phyloP scores from a whole-genome alignment of 2,329 filamentous ascomycete species.

The Aspergillus phoenicis region DNA sequence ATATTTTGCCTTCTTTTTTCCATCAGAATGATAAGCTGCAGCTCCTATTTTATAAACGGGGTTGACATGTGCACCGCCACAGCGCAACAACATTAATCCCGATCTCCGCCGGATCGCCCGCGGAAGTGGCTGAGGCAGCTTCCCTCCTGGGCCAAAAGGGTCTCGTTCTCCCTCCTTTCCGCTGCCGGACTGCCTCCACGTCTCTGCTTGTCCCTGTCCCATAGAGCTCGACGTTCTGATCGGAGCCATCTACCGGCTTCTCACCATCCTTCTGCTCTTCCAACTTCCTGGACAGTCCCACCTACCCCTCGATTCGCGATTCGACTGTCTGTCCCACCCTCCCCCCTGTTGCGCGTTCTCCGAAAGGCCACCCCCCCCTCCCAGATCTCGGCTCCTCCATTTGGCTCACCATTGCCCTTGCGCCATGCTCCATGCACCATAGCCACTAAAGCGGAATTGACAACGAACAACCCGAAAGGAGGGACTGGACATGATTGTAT shows the following conservation, averaged over 20 bases:
- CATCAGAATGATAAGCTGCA: too few species aligned
- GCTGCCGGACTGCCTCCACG: slow-evolving; percentile 8
- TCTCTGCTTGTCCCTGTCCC: background rate
- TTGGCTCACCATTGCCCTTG: slow-evolving; percentile 12
- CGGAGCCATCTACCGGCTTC: background rate
- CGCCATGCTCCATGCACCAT: slow-evolving; percentile 31
- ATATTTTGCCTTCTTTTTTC: too few species aligned
- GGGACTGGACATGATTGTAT: slow-evolving; percentile 35
- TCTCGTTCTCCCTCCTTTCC: slow-evolving; percentile 14
- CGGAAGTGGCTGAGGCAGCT: slow-evolving; percentile 31
- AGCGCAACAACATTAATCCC: slow-evolving; percentile 35
- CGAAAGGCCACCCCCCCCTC: slow-evolving; percentile 2
- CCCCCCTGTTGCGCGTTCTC: slow-evolving; percentile 14
- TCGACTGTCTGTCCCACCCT: background rate
- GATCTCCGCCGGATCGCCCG: slow-evolving; percentile 31
- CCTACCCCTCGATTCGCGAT: background rate
- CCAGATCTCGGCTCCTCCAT: slow-evolving; percentile 10
- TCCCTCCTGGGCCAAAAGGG: slow-evolving; percentile 18
- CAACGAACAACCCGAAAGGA: slow-evolving; percentile 1
- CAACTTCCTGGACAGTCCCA: background rate
- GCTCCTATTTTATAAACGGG: too few species aligned
- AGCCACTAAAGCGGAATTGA: slow-evolving; percentile 9
- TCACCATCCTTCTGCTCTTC: background rate
- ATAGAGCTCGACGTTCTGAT: background rate
- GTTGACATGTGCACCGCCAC: slow-evolving; percentile 30